Evolutionary conservation across 192 early-diverging fungal genomes (phyloP).

Genomic region (Mortierella hygrophila): DNA sequence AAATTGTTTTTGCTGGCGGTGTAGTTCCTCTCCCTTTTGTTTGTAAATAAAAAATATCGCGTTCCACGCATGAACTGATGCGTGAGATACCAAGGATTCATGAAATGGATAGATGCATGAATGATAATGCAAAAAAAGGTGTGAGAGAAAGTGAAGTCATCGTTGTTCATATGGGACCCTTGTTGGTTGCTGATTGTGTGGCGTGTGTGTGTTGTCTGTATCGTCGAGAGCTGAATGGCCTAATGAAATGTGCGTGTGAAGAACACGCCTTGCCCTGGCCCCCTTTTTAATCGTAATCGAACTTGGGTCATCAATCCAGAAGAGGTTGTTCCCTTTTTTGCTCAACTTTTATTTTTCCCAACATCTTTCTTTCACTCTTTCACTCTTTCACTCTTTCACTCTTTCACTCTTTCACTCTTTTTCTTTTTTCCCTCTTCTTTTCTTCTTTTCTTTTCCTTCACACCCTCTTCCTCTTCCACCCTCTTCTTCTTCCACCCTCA

Average conservation of each 20-base stretch:
- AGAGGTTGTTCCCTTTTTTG: neutral
- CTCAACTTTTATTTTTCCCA: neutral
- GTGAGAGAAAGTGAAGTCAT: neutral
- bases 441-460: neutral
- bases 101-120: neutral
- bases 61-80: neutral
- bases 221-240: no score
- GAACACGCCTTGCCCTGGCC: no score
- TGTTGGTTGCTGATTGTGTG: no score
- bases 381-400: neutral
- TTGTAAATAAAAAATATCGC: conserved; percentile 4
- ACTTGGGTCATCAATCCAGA: no score
- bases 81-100: neutral
- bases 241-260: no score
- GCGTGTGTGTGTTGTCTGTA: no score
- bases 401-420: neutral
- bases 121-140: no score
- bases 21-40: neutral
- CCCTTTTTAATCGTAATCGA: no score
- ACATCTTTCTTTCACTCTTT: neutral
- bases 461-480: neutral
- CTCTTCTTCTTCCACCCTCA: neutral
- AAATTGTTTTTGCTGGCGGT: neutral
- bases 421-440: neutral
- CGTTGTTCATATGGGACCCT: neutral